These are phyloP conservation scores for Chlorella vulgaris DNA, from an alignment of 139 green algal species.

Conservation along the genomic window DNA sequence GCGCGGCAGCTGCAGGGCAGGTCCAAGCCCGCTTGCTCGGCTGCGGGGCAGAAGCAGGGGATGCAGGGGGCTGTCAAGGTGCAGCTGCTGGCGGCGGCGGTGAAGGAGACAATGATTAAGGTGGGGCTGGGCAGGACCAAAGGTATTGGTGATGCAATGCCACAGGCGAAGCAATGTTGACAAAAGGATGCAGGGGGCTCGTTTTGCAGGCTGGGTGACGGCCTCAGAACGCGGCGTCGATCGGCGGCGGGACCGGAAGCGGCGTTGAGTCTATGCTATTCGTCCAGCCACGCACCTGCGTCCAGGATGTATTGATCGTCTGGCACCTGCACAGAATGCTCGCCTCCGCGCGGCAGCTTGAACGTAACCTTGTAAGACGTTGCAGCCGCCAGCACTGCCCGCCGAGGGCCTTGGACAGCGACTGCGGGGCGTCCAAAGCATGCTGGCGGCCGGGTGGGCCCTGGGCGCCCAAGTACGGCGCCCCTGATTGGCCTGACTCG, in stretches of 20 bases:
- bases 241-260: too few relatives aligned
- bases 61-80: neutral
- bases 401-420: neutral
- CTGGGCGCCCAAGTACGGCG: too few relatives aligned
- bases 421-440: neutral
- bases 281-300: neutral
- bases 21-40: slow-evolving; percentile 75
- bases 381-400: neutral
- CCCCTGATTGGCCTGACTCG: too few relatives aligned
- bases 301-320: slow-evolving; percentile 34
- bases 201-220: neutral
- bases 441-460: too few relatives aligned
- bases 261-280: too few relatives aligned
- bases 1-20: slow-evolving; percentile 91
- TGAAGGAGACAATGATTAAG: too few relatives aligned
- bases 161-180: too few relatives aligned
- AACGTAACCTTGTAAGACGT: slow-evolving; percentile 15
- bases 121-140: too few relatives aligned
- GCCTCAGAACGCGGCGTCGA: too few relatives aligned
- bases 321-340: slow-evolving; percentile 4
- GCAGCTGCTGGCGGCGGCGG: too few relatives aligned
- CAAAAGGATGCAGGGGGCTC: neutral
- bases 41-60: neutral
- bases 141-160: too few relatives aligned
- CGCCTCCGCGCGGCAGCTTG: neutral